Evolutionary conservation across 371 early-diverging fungal species (phyloP), one percentile per base, ranked within the genome.

Genomic region (Phascolomyces articulosus): DNA sequence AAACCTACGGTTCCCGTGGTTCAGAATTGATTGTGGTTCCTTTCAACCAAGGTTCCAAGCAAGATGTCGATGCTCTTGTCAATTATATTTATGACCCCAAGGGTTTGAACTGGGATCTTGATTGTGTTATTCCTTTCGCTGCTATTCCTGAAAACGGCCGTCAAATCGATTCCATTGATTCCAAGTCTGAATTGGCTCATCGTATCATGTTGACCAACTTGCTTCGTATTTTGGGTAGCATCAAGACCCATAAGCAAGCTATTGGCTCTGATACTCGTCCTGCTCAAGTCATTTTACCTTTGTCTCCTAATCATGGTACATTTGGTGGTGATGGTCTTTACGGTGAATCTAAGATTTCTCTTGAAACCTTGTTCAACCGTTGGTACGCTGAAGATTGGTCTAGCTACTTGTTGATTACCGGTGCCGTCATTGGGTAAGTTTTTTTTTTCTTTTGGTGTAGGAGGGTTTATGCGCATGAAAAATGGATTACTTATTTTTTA

Each of bases 281-380:
- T 56, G 94, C 98, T 38, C 91, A 93, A 65, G 95, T 95, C 41
- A 83, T 98, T 31, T 73, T 98, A 58, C 98, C 98, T 4, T 74
- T 97, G 61, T 98, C 98, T 58, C 97, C 96, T 59, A 98, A 98
- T 86, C 98, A 97, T 73, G 98, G 97, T 63, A 91, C 90, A 10
- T 96, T 98, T 66, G 98, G 98, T 70, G 83, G 82, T 63, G 96
- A 97, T 70, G 98, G 98, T 78, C 85, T 96, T 20, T 97, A 97
- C 79, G 87, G 91, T 66, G 98, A 97, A 74, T 93, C 95, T 72
- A 97, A 97, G 90, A 88, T 97, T 64, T 90, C 90, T 18, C 85
- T 97, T 27, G 96, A 96, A 81, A 95, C 95, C 47, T 73, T 96
- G 64, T 84, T 97, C 75, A 92, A 93, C 88, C 88, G 96, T 61